Base-by-base conservation (phyloP, 169 alveolate genomes). In the Eimeria necatrix region DNA sequence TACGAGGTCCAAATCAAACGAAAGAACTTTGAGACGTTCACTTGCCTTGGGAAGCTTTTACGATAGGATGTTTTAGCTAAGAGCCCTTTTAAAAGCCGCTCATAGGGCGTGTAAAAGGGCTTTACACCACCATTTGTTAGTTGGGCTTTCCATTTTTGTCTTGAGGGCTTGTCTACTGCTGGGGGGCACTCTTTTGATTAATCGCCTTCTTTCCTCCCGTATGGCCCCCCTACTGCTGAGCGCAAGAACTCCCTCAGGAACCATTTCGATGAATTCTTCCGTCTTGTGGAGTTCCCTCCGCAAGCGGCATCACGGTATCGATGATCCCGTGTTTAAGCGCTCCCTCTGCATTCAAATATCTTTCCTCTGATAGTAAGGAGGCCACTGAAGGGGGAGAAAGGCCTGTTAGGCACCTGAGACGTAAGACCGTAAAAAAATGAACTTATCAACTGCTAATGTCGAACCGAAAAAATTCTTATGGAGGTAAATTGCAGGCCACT, bases 341-440 rank as follows among this genome's bases (percentile, higher is more conserved):
- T 71, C 32, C 74, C 20, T 18, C 74, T 20, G 73, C 73, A 49
- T 22, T 24, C 24, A 81, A 14, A 49, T 81, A 53, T 49, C 41
- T 81, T 81, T 81, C 90, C 41, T 81, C 90, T 22, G 70, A 5
- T 4, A 81, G 90, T 3, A 81, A 18, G 22, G 74, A 52, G 22
- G 53, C 18, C 10, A 53, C 73, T 9, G 52, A 32, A 41, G 90
- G 3, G 26, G 90, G 53, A 53, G 90, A 24, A 22, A 53, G 70
- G 8, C 74, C 70, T 5, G 90, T 81, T 18, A 24, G 12, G 8
- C 59, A 49, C 53, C 90, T 81, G 90, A 18, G 48, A 32, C 32
- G 20, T 7, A 56, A 18, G 20, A 56, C 22, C 68, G 20, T 12
- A 10, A 56, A 56, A 56, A 12, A 10, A 56, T 3, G 68, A 10